Evolutionary conservation across 2,329 filamentous ascomycete species (phyloP).

Genomic region (Cladorrhinum sp.): DNA sequence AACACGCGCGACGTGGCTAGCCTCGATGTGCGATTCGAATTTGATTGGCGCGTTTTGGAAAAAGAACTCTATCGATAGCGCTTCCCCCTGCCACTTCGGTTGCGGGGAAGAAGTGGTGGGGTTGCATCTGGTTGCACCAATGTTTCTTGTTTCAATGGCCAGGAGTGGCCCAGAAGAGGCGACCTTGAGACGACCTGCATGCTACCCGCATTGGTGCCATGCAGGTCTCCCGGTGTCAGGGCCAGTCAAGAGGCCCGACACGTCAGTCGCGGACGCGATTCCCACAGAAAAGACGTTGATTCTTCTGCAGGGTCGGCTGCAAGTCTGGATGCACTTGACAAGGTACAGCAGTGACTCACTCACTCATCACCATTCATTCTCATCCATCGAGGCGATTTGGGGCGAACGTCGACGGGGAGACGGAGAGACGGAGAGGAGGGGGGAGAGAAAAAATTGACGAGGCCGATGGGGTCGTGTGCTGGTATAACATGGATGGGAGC

Average conservation of each 20-base stretch:
- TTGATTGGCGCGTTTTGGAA: not conserved
- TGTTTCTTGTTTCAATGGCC: slow-evolving; percentile 21
- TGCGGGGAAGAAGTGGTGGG: slow-evolving; percentile 13
- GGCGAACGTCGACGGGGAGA: slow-evolving; percentile 22
- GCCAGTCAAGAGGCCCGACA: slow-evolving; percentile 27
- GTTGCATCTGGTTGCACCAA: slow-evolving; percentile 17
- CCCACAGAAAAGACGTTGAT: not conserved
- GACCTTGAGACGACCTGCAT: slow-evolving; percentile 27
- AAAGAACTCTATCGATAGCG: slow-evolving; percentile 30
- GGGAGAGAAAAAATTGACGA: slow-evolving; percentile 13
- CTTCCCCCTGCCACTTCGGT: slow-evolving; percentile 17
- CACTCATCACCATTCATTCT: slow-evolving; percentile 33
- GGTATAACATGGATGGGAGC: slow-evolving; percentile 18
- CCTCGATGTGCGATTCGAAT: slow-evolving; percentile 13
- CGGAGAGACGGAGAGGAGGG: slow-evolving; percentile 17
- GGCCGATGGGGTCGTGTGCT: slow-evolving; percentile 4
- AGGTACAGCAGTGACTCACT: slow-evolving; percentile 30
- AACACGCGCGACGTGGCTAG: slow-evolving; percentile 20
- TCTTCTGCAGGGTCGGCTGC: slow-evolving; percentile 12
- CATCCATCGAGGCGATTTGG: slow-evolving; percentile 18
- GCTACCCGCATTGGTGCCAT: slow-evolving; percentile 26
- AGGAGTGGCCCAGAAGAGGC: slow-evolving; percentile 24
- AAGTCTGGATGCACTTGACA: slow-evolving; percentile 19
- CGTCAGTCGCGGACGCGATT: slow-evolving; percentile 23
- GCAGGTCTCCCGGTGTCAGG: slow-evolving; percentile 17